phyloP scores from a whole-genome alignment of 1,284 basidiomycete genomes.

The Cryptococcus hybrid region DNA sequence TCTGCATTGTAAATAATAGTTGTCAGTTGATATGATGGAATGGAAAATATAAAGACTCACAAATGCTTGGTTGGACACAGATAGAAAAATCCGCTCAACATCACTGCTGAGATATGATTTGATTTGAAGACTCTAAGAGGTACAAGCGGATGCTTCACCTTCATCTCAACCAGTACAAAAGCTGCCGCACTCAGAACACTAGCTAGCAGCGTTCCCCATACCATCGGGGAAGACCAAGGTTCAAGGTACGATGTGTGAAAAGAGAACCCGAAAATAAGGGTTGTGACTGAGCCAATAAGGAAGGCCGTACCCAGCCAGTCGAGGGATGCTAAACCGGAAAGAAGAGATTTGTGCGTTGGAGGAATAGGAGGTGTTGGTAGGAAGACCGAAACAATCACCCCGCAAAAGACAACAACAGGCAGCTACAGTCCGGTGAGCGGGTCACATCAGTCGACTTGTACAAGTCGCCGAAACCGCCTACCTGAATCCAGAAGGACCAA shows the following conservation, averaged over 20 bases:
- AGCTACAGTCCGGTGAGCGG: conserved; percentile 1
- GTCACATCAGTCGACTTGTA: no score
- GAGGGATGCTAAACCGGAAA: conserved; percentile 32
- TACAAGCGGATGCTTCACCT: conserved; percentile 73
- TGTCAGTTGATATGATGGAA: no score
- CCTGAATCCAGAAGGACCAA: conserved; percentile 44
- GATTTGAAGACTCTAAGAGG: conserved; percentile 70
- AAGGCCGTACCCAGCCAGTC: conserved; percentile 50
- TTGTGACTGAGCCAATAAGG: conserved; percentile 68
- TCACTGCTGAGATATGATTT: conserved; percentile 59
- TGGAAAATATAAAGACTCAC: conserved; percentile 29
- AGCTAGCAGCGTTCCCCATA: conserved; percentile 63
- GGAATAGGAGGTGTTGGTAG: conserved; percentile 37
- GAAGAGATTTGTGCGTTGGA: conserved; percentile 34
- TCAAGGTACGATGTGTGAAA: conserved; percentile 79
- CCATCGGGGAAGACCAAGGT: conserved; percentile 68
- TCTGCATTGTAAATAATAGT: conserved; percentile 7
- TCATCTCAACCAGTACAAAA: conserved; percentile 71
- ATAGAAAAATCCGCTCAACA: conserved; percentile 51
- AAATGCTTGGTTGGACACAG: conserved; percentile 70
- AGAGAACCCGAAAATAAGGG: conserved; percentile 72
- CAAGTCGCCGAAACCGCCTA: conserved; percentile 2
- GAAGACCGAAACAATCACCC: conserved; percentile 31
- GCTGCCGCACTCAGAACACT: conserved; percentile 56
- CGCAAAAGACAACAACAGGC: conserved; percentile 18